phyloP scores from a whole-genome alignment of 2,329 filamentous ascomycete species.

The Xylariaceae sp. region DNA sequence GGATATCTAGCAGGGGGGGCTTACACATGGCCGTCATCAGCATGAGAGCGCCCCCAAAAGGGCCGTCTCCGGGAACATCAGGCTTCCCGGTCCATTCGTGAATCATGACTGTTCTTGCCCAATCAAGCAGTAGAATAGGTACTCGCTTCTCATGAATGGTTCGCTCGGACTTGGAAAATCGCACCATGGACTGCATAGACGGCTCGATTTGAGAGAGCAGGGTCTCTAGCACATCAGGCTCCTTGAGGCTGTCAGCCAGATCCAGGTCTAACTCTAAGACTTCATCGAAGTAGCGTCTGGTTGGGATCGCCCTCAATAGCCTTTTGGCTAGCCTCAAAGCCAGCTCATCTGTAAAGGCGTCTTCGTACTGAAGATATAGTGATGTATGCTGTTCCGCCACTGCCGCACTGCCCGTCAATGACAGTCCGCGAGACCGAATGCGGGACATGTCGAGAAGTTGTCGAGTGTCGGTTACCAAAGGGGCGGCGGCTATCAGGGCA shows the following conservation, averaged over 20 bases:
- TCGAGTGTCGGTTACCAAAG: slow-evolving; percentile 45
- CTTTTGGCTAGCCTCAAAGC: slow-evolving; percentile 56
- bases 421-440: slow-evolving; percentile 52
- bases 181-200: slow-evolving; percentile 43
- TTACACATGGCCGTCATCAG: slow-evolving; percentile 69
- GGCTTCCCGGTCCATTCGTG: slow-evolving; percentile 77
- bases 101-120: slow-evolving; percentile 70
- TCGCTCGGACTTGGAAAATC: slow-evolving; percentile 49
- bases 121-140: slow-evolving; percentile 60
- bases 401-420: slow-evolving; percentile 44
- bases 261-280: slow-evolving; percentile 38
- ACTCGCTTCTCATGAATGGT: slow-evolving; percentile 54
- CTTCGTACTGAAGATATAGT: slow-evolving; percentile 58
- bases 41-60: slow-evolving; percentile 72
- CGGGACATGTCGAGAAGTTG: slow-evolving; percentile 58
- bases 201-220: slow-evolving; percentile 53
- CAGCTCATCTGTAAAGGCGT: slow-evolving; percentile 58
- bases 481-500: slow-evolving; percentile 56
- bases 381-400: slow-evolving; percentile 44
- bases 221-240: slow-evolving; percentile 44
- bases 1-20: slow-evolving; percentile 31
- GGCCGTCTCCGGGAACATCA: slow-evolving; percentile 63
- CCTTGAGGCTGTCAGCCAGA: slow-evolving; percentile 30
- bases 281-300: slow-evolving; percentile 48
- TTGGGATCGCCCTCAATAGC: slow-evolving; percentile 54